Evolutionary conservation across 2,329 filamentous ascomycete genomes (phyloP), one percentile per base, ranked within the genome.

Genomic region (Pseudopyricularia cyperi): DNA sequence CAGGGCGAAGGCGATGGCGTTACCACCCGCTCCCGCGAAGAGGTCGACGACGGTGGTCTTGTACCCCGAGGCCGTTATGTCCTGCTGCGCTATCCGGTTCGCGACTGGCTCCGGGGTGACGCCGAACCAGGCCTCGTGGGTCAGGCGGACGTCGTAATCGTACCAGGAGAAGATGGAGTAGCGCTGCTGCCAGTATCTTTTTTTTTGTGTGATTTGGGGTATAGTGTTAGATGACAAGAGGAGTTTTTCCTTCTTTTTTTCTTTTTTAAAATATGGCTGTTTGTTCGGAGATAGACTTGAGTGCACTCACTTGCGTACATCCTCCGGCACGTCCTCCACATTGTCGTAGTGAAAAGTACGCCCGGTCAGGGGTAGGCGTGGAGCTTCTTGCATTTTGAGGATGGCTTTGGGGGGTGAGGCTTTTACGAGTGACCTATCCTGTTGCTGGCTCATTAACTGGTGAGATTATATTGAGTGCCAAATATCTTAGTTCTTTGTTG

Each of bases 51-150:
- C 71, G 34, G 84, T 78, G 9, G 72, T 79, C 58, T 82, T 56
- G 28, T 61, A 71, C 24, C 75, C 71, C 46, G 73, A 72, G 53
- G 73, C 69, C 15, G 75, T 72, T 42, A 95, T 73, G n/a, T n/a
- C n/a, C 61, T 95, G 85, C 14, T 74, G 63, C 15, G 90, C 88
- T 51, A 95, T 88, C 68, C 84, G 81, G 54, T 76, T 82, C 55
- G 93, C 93, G 28, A 98, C 80, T 4, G 87, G 86, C 66, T 98
- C 91, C 14, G 93, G 90, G 0, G 94, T 98, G 7, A 97, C 90
- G 52, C 90, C 93, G 65, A 93, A 98, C 93, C 93, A 98, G 52
- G 89, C 86, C 68, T 91, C 85, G 64, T 95, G 83, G 0, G 94
- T 98, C 75, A 98, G 81, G 73, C 82, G 85, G 58, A 98, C 78